Base-by-base conservation (phyloP, 2,329 filamentous ascomycete genomes). In the Paecilomyces dactylethromorphus region DNA sequence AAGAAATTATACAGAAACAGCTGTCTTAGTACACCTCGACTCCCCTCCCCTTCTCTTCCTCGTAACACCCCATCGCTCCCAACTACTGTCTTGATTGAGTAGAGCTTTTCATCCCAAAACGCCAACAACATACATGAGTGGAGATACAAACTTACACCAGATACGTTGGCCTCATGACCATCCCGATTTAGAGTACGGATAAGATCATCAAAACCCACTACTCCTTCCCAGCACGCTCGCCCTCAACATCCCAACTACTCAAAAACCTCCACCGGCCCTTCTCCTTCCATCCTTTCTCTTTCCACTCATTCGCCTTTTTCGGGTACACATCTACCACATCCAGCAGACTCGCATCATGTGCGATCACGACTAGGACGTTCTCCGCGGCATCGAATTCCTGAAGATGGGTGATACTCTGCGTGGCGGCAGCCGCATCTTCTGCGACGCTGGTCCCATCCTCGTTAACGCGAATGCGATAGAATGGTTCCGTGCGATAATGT, bases 201-300 rank as follows among this genome's bases (percentile, higher is more conserved):
- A 29, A 4, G 26, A 1, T 29, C 26, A 29, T 29, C 26, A 2
- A 45, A 18, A 45, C 10, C n/a, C n/a, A 8, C n/a, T 45, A 45
- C 39, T 15, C 33, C n/a, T 45, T 45, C 15, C n/a, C 35, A 18
- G 15, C 39, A 21, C n/a, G 15, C 10, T 45, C 39, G 10, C 39
- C 18, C n/a, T n/a, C 72, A 15, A 65, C 64, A 21, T 69, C 68
- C 58, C 74, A 76, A 60, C 74, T 73, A 12, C 59, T 62, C 60
- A 77, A 57, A 56, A 76, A 77, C 58, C 66, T 55, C 59, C 73
- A 76, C 49, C 65, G 60, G 3, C 65, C 67, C 62, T 71, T 73
- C 53, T 66, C 62, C 33, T 63, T 66, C 65, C 66, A 68, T 1
- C 65, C 71, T 59, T 73, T 73, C 55, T 66, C 58, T 56, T 64